Evolutionary conservation across 192 early-diverging fungal genomes (phyloP).

Genomic region (Backusella psychrophila): DNA sequence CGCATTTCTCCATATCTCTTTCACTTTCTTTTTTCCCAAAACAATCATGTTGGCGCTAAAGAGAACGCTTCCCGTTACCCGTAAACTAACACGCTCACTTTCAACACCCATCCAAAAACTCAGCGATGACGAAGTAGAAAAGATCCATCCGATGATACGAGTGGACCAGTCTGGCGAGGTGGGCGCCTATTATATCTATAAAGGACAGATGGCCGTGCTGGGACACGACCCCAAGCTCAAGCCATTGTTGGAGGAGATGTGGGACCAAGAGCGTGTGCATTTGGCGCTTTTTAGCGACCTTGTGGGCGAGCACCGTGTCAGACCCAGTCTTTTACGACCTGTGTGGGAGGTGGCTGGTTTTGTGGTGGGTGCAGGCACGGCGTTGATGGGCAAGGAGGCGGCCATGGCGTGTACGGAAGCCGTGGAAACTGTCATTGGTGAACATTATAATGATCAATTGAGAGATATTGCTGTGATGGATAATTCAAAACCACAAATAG

Average conservation of each 20-base stretch:
- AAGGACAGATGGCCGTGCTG: constrained; percentile 86
- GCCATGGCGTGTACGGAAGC: constrained; percentile 99
- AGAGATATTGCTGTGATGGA: constrained; percentile 72
- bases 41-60: not conserved
- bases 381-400: constrained; percentile 86
- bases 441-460: constrained; percentile 96
- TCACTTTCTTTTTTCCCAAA: not conserved
- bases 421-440: constrained; percentile 94
- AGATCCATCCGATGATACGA: constrained; percentile 80
- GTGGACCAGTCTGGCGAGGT: constrained; percentile 97
- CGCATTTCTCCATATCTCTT: not conserved
- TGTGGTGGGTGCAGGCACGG: constrained; percentile 83
- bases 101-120: constrained; percentile 16
- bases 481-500: constrained; percentile 57
- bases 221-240: constrained; percentile 64
- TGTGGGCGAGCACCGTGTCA: constrained; percentile 71
- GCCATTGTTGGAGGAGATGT: constrained; percentile 87
- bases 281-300: constrained; percentile 78
- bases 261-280: constrained; percentile 91
- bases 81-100: not conserved
- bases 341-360: constrained; percentile 88
- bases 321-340: constrained; percentile 84
- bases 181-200: constrained; percentile 94
- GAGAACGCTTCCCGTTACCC: not conserved
- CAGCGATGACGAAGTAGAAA: constrained; percentile 48